Percentiles rank a stretch among this genome's conserved stretches.
phyloP scores from a whole-genome alignment of 768 basidiomycete species.

The Arthromyces matolae region DNA sequence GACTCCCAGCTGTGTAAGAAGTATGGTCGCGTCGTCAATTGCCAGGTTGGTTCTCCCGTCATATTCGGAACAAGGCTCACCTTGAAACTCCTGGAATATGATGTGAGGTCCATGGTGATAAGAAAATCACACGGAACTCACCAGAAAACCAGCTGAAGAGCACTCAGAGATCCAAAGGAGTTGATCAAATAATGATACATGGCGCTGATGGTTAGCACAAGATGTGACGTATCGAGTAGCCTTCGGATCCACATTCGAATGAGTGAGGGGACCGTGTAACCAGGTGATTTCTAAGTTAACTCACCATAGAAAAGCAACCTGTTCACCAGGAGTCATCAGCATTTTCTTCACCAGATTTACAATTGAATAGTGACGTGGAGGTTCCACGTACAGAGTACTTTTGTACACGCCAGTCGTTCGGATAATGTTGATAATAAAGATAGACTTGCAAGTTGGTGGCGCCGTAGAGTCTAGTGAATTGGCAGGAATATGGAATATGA shows the following conservation, averaged over 20 bases:
- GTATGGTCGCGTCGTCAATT: neutral
- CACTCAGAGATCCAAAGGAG: conserved; percentile 20
- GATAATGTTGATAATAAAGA: conserved; percentile 21
- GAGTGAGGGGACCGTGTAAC: neutral
- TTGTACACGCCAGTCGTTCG: conserved; percentile 20
- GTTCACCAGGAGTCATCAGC: neutral
- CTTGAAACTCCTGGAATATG: conserved; percentile 21
- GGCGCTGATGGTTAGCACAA: conserved; percentile 22
- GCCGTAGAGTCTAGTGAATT: conserved; percentile 16
- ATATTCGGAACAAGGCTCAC: conserved; percentile 1
- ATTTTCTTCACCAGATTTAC: neutral
- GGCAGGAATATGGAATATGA: neutral
- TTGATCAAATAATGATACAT: conserved; percentile 27
- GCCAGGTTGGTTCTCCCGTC: neutral
- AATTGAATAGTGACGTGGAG: neutral
- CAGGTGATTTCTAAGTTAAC: neutral
- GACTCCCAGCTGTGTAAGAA: conserved; percentile 17
- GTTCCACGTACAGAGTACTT: conserved; percentile 18
- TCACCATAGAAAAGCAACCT: conserved; percentile 23
- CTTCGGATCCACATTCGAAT: conserved; percentile 3
- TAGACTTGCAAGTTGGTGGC: conserved; percentile 22
- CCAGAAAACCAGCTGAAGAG: conserved; percentile 11
- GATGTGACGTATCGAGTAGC: conserved; percentile 23
- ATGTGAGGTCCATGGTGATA: neutral
- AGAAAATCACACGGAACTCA: conserved; percentile 1